Base-by-base conservation (phyloP, 2,329 filamentous ascomycete genomes). In the Dactylonectria estremocensis region DNA sequence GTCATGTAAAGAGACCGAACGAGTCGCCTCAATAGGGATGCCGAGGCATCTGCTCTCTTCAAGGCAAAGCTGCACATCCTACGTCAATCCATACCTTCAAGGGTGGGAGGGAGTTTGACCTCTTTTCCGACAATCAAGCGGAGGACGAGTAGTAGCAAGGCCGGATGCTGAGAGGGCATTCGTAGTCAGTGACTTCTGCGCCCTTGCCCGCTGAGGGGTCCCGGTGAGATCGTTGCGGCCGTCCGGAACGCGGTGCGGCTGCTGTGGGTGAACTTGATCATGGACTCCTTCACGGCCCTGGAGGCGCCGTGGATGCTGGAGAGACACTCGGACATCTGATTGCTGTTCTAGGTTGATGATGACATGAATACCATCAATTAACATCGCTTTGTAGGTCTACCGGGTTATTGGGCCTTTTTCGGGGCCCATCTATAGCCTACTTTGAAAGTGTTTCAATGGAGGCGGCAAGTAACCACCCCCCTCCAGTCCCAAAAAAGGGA, bases 101-200 rank as follows among this genome's bases (percentile, higher is more conserved):
- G 50, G 50, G 31, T 54, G 33, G 50, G 31, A 54, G 77, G 72
- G 69, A 84, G 86, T 18, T 83, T 71, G 6, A 89, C 77, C 45
- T 82, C 77, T 3, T 76, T 57, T 6, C 31, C 24, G 10, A 54
- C 33, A 31, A 54, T 54, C 50, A 54, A 54, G 50, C 31, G 33
- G 50, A 54, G 31, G 31, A 53, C 49, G 46, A 49, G 46, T 49
- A 49, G 46, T 49, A 49, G 46, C 46, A 49, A 49, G 46, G 18
- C 46, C 46, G 46, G 46, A 49, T 49, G 46, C 46, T 49, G 46
- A 49, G 46, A 49, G 46, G 46, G 46, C 46, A 49, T 49, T 22
- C 46, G 46, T 49, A 49, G 46, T 49, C 18, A 49, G 46, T 49
- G 46, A 49, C 46, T 22, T 49, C 46, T 49, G 46, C 46, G 46